These are phyloP conservation scores for Tulasnella calospora DNA, from an alignment of 768 basidiomycete species.

Conservation along the genomic window DNA sequence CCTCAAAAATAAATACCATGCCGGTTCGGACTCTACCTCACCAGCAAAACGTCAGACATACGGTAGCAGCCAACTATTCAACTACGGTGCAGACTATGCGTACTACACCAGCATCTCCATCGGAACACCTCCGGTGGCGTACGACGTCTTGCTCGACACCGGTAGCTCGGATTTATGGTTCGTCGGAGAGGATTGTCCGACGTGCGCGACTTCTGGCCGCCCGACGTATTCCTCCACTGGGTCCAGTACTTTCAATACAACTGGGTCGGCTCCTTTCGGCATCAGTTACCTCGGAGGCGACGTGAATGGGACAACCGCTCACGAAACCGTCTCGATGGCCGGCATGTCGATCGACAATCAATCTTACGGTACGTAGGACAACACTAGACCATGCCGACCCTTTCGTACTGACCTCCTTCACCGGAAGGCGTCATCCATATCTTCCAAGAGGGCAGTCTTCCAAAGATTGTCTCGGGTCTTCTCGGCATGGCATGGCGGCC, in stretches of 20 bases:
- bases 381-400: background rate
- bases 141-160: slow-evolving; percentile 27
- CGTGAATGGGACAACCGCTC: slow-evolving; percentile 25
- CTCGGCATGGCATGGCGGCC: slow-evolving; percentile 29
- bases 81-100: background rate
- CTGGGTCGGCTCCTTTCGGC: background rate
- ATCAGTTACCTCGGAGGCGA: slow-evolving; percentile 27
- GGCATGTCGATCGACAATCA: slow-evolving; percentile 27
- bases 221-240: slow-evolving; percentile 12
- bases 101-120: slow-evolving; percentile 8
- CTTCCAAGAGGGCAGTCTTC: background rate
- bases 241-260: slow-evolving; percentile 20
- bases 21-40: background rate
- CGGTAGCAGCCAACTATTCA: background rate
- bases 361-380: slow-evolving; percentile 20
- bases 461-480: slow-evolving; percentile 24
- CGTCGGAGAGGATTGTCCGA: slow-evolving; percentile 4
- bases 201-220: background rate
- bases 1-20: background rate
- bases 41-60: slow-evolving; percentile 4
- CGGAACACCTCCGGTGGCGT: slow-evolving; percentile 8
- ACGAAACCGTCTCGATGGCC: slow-evolving; percentile 26
- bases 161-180: slow-evolving; percentile 28
- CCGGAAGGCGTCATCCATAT: background rate
- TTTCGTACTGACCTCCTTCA: background rate